phyloP scores from a whole-genome alignment of 352 stramenopile genomes.

The Pilasporangium apinafurcum region DNA sequence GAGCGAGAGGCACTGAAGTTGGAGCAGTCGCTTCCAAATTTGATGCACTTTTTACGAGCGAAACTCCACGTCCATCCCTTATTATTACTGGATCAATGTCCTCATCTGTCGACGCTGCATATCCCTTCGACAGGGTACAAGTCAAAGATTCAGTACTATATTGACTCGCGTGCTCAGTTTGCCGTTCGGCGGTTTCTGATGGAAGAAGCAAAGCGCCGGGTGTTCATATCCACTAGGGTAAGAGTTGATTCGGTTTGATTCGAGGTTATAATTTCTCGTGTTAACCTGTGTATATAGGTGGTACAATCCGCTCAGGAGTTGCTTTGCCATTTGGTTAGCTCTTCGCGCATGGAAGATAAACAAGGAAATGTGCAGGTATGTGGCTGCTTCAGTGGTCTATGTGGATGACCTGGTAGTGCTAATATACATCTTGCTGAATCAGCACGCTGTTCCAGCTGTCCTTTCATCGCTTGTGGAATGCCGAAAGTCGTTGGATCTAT shows the following conservation, averaged over 20 bases:
- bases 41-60: slow-evolving; percentile 26
- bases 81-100: slow-evolving; percentile 40
- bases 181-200: slow-evolving; percentile 47
- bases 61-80: slow-evolving; percentile 27
- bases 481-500: slow-evolving; percentile 47
- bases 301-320: slow-evolving; percentile 38
- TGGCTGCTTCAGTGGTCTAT: not conserved
- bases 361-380: slow-evolving; percentile 69
- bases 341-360: slow-evolving; percentile 50
- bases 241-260: not conserved
- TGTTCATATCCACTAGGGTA: slow-evolving; percentile 21
- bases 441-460: slow-evolving; percentile 66
- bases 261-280: not conserved
- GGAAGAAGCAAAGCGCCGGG: slow-evolving; percentile 36
- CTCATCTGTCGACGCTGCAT: slow-evolving; percentile 39
- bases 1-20: slow-evolving; percentile 14
- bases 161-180: slow-evolving; percentile 53
- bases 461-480: slow-evolving; percentile 67
- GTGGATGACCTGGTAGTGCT: not conserved
- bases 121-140: slow-evolving; percentile 36
- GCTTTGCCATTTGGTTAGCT: slow-evolving; percentile 52
- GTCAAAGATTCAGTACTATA: slow-evolving; percentile 31
- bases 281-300: slow-evolving; percentile 14
- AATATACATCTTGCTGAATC: not conserved
- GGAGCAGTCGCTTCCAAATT: slow-evolving; percentile 27